Percentiles rank a stretch among this genome's conserved stretches.
phyloP scores from a whole-genome alignment of 257 asterid species.

The Solanum chmielewskii region DNA sequence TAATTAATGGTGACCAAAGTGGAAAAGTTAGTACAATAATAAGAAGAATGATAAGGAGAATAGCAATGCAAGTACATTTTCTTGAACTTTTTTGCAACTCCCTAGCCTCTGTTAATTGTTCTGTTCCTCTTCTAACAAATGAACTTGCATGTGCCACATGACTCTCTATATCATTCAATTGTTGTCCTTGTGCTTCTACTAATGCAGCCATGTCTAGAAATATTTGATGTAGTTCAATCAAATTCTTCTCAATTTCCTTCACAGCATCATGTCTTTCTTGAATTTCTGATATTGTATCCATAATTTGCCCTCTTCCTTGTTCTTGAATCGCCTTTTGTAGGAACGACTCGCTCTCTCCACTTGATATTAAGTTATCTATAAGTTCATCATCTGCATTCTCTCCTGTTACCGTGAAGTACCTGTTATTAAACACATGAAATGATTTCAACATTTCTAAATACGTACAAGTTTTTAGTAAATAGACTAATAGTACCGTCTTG shows the following conservation, averaged over 20 bases:
- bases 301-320: slow-evolving; percentile 33
- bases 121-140: slow-evolving; percentile 26
- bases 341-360: slow-evolving; percentile 33
- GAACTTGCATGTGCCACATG: slow-evolving; percentile 36
- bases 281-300: slow-evolving; percentile 30
- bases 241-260: slow-evolving; percentile 29
- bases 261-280: slow-evolving; percentile 38
- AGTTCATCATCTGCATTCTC: slow-evolving; percentile 24
- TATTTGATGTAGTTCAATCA: slow-evolving; percentile 27
- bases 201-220: slow-evolving; percentile 35
- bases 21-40: slow-evolving; percentile 17
- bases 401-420: slow-evolving; percentile 27
- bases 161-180: slow-evolving; percentile 25
- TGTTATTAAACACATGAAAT: background rate
- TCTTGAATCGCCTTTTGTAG: slow-evolving; percentile 37
- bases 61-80: slow-evolving; percentile 23
- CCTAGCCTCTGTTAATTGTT: slow-evolving; percentile 21
- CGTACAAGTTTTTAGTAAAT: too few relatives aligned
- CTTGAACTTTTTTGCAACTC: slow-evolving; percentile 22
- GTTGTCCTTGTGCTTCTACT: slow-evolving; percentile 35
- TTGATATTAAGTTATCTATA: slow-evolving; percentile 30
- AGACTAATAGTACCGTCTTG: slow-evolving; percentile 3
- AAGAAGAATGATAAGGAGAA: slow-evolving; percentile 8
- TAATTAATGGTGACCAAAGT: slow-evolving; percentile 15
- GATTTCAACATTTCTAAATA: background rate